A percentile compares a stretch with the other conserved stretches of the same genome.
phyloP scores from a whole-genome alignment of 495 filamentous ascomycete species.

The Hypoxylon fuscum region DNA sequence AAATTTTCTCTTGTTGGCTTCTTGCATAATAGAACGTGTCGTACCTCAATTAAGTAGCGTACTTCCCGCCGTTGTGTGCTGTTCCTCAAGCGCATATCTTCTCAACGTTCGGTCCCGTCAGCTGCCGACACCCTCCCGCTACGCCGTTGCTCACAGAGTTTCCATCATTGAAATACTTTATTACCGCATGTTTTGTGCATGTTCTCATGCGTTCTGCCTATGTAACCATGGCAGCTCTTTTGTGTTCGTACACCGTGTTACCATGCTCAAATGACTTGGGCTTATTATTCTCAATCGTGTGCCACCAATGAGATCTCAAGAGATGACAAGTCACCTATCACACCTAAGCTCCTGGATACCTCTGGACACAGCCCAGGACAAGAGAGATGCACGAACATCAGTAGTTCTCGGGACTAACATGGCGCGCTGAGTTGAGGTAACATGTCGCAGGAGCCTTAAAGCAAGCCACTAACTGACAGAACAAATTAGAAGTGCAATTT shows the following conservation, averaged over 20 bases:
- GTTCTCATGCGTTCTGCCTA: slow-evolving; percentile 1
- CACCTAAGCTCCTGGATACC: background rate
- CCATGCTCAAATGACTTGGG: slow-evolving; percentile 4
- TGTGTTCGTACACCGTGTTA: slow-evolving; percentile 3
- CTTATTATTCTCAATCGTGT: slow-evolving; percentile 8
- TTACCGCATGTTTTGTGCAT: slow-evolving; percentile 12
- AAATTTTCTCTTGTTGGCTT: slow-evolving; percentile 19
- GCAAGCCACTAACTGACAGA: too few relatives aligned
- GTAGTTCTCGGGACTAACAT: too few relatives aligned
- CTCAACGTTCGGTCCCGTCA: slow-evolving; percentile 28
- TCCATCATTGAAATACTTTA: slow-evolving; percentile 2
- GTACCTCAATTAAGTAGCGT: slow-evolving; percentile 15
- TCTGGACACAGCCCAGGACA: too few relatives aligned
- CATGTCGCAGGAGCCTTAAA: too few relatives aligned
- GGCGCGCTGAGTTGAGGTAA: too few relatives aligned
- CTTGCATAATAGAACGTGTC: slow-evolving; percentile 20
- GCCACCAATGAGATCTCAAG: slow-evolving; percentile 20
- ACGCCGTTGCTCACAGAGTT: slow-evolving; percentile 10
- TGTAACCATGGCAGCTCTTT: background rate
- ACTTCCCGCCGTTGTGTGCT: slow-evolving; percentile 6
- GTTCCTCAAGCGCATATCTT: slow-evolving; percentile 16
- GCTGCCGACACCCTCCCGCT: slow-evolving; percentile 28
- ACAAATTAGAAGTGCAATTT: too few relatives aligned
- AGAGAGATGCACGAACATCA: too few relatives aligned
- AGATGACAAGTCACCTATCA: slow-evolving; percentile 15